These are phyloP conservation scores for Salinomyces thailandicus DNA, from an alignment of 2,329 filamentous ascomycete genomes.

Conservation along the genomic window DNA sequence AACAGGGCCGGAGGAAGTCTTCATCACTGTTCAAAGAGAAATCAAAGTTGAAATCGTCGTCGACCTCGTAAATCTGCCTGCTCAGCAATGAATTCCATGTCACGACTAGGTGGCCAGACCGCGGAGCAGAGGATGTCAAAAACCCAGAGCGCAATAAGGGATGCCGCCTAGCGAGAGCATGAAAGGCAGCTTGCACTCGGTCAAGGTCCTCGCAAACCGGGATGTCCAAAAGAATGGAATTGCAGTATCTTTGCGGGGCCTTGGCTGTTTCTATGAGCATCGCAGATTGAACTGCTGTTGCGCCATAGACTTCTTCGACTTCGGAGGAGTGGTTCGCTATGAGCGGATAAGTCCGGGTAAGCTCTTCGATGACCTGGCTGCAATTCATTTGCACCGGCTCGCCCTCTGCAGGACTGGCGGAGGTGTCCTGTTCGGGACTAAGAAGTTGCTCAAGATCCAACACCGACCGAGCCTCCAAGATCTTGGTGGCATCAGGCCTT, in stretches of 20 bases:
- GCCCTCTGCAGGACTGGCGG: background rate
- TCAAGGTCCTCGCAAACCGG: slow-evolving; percentile 14
- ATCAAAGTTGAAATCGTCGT: slow-evolving; percentile 8
- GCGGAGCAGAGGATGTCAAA: slow-evolving; percentile 33
- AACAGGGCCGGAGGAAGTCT: slow-evolving; percentile 49
- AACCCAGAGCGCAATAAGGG: slow-evolving; percentile 68
- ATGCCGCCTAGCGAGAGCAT: slow-evolving; percentile 44
- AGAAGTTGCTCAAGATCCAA: background rate
- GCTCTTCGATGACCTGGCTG: too few species aligned
- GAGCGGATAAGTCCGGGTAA: background rate
- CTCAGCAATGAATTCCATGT: slow-evolving; percentile 46
- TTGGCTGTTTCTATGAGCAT: slow-evolving; percentile 68
- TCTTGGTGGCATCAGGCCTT: slow-evolving; percentile 44
- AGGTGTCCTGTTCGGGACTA: background rate
- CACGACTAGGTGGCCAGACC: slow-evolving; percentile 49
- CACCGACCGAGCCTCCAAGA: slow-evolving; percentile 50
- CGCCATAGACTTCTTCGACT: slow-evolving; percentile 41
- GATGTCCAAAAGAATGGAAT: slow-evolving; percentile 60
- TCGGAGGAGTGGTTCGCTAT: background rate
- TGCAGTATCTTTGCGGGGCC: slow-evolving; percentile 58
- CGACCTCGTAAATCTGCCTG: slow-evolving; percentile 20
- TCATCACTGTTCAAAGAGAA: slow-evolving; percentile 17
- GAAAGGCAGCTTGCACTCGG: slow-evolving; percentile 35
- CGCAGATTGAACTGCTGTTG: slow-evolving; percentile 63
- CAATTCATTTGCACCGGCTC: too few species aligned